Evolutionary conservation across 352 stramenopile species (phyloP).

Genomic region (Globisporangium orthogonon): DNA sequence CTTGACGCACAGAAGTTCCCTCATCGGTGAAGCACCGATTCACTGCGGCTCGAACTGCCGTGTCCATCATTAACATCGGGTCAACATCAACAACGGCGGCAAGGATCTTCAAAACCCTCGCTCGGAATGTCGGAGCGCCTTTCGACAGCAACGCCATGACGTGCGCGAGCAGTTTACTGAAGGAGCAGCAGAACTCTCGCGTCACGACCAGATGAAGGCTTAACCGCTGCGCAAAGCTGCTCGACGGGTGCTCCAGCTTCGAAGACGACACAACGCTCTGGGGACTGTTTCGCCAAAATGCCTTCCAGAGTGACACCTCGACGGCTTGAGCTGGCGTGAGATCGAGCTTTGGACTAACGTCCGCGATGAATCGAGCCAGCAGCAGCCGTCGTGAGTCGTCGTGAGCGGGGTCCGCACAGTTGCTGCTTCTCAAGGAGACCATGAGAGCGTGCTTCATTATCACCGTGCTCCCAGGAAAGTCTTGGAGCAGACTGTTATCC

Average conservation of each 20-base stretch:
- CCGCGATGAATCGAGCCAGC: constrained; percentile 46
- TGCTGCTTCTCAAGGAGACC: constrained; percentile 32
- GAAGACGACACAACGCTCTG: constrained; percentile 29
- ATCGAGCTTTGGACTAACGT: constrained; percentile 12
- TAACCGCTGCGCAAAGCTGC: constrained; percentile 33
- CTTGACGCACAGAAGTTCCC: constrained; percentile 73
- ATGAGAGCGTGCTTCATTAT: constrained; percentile 67
- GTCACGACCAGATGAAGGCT: constrained; percentile 41
- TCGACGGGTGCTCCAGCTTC: constrained; percentile 37
- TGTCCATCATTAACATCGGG: constrained; percentile 76
- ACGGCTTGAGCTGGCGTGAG: not conserved
- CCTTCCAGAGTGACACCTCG: constrained; percentile 39
- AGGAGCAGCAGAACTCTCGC: constrained; percentile 60
- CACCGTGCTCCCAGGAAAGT: constrained; percentile 9
- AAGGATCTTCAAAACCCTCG: constrained; percentile 73
- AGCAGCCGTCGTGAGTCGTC: constrained; percentile 48
- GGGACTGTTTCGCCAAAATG: constrained; percentile 30
- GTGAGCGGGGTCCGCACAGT: constrained; percentile 20
- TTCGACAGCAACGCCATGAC: constrained; percentile 74
- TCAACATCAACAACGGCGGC: constrained; percentile 77
- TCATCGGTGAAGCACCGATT: constrained; percentile 69
- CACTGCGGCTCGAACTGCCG: constrained; percentile 47
- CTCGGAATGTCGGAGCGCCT: constrained; percentile 61
- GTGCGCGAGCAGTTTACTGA: constrained; percentile 62
- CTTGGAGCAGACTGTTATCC: not conserved